Conservation (phyloP, 345 rosid species). For the Salix purpurea region DNA sequence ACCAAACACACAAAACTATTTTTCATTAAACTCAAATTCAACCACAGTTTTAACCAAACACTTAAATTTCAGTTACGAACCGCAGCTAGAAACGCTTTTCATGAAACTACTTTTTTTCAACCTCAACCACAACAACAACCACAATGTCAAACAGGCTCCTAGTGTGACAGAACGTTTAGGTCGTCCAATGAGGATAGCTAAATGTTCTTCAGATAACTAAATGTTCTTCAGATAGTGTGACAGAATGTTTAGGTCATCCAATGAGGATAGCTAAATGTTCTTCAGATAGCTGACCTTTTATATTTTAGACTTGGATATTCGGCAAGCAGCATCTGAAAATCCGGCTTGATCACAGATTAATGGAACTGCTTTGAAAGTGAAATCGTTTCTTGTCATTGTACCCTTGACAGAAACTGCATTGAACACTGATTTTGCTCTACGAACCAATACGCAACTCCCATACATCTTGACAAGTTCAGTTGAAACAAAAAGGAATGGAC, state of each 20-base stretch:
- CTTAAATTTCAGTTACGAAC: too few relatives aligned
- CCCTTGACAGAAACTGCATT: too few relatives aligned
- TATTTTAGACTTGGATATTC: conserved; percentile 41
- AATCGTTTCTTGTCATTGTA: conserved; percentile 4
- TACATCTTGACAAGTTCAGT: conserved; percentile 70
- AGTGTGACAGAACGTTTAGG: not conserved
- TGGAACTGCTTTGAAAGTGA: conserved; percentile 60
- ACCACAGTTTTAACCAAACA: too few relatives aligned
- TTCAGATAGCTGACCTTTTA: conserved; percentile 30
- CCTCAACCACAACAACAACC: too few relatives aligned
- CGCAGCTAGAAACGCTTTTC: too few relatives aligned
- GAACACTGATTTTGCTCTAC: conserved; percentile 33
- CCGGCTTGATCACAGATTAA: conserved; percentile 68
- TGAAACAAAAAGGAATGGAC: conserved; percentile 52
- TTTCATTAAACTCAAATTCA: too few relatives aligned
- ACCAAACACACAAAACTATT: too few relatives aligned
- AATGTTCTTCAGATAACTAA: too few relatives aligned
- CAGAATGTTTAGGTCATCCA: conserved; percentile 42
- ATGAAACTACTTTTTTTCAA: too few relatives aligned
- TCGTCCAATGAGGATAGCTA: too few relatives aligned
- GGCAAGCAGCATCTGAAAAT: conserved; percentile 58
- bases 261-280: conserved; percentile 3
- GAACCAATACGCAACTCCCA: conserved; percentile 50
- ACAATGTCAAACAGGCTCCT: too few relatives aligned
- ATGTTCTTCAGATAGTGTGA: too few relatives aligned